These are phyloP conservation scores for Guyanaporus albipodus DNA, from an alignment of 768 basidiomycete genomes.

Conservation along the genomic window DNA sequence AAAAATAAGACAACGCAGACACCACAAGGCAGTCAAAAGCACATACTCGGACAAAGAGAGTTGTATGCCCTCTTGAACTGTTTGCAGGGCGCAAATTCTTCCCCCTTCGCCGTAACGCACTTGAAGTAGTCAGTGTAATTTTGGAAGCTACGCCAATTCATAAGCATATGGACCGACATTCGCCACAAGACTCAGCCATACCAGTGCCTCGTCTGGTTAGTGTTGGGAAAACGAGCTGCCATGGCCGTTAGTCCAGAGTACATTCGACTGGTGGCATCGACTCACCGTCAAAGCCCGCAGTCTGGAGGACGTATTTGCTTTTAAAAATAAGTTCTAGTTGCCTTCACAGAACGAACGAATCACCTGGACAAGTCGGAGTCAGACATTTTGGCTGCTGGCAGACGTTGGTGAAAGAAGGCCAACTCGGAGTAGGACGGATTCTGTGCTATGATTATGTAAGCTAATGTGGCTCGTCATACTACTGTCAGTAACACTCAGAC, in stretches of 20 bases:
- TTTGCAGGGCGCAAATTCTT: conserved; percentile 97
- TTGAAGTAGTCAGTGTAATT: conserved; percentile 99
- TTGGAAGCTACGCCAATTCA: conserved; percentile 60
- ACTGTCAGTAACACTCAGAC: background rate
- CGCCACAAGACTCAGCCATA: conserved; percentile 34
- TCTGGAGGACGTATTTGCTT: conserved; percentile 88
- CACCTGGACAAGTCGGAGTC: conserved; percentile 57
- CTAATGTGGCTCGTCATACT: too few species aligned
- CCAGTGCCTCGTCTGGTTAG: conserved; percentile 98
- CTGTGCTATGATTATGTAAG: conserved; percentile 36
- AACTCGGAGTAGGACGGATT: conserved; percentile 26
- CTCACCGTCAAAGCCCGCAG: conserved; percentile 90
- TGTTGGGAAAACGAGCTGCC: conserved; percentile 83
- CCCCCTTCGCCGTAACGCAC: conserved; percentile 94
- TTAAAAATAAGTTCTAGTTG: conserved; percentile 16
- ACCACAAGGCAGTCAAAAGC: background rate
- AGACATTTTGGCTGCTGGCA: conserved; percentile 52
- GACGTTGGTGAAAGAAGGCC: conserved; percentile 39
- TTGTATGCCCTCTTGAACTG: conserved; percentile 96
- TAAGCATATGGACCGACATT: background rate
- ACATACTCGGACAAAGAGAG: conserved; percentile 96
- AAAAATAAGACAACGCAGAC: conserved; percentile 7
- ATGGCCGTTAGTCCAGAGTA: conserved; percentile 8
- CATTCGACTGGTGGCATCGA: conserved; percentile 2
- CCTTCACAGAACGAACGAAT: conserved; percentile 1